These are phyloP conservation scores for Thielaviopsis populi DNA, from an alignment of 2,329 filamentous ascomycete species.

Conservation along the genomic window DNA sequence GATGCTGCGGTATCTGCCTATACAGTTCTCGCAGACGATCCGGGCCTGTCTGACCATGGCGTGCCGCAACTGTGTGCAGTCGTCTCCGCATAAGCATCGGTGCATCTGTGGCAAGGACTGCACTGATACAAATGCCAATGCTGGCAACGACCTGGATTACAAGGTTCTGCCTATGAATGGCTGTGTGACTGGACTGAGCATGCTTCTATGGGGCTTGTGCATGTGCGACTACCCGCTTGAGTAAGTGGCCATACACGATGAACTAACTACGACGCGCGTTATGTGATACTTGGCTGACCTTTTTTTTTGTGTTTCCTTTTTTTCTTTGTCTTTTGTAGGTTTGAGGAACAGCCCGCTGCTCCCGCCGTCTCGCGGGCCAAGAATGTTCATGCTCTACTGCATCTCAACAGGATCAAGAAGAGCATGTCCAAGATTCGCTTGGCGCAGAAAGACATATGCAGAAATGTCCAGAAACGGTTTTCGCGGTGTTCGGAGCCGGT, in stretches of 20 bases:
- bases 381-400: background rate
- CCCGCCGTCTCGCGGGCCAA: background rate
- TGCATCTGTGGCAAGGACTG: background rate
- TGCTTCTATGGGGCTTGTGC: constrained; percentile 5
- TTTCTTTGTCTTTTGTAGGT: background rate
- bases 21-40: background rate
- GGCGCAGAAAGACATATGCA: background rate
- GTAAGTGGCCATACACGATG: background rate
- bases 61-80: background rate
- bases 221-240: background rate
- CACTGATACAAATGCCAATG: too few relatives aligned
- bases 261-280: background rate
- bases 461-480: background rate
- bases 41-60: background rate
- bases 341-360: background rate
- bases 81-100: background rate
- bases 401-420: background rate
- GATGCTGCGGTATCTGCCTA: background rate
- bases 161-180: background rate
- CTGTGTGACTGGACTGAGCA: background rate
- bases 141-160: background rate
- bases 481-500: background rate
- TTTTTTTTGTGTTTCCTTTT: background rate
- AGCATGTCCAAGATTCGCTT: background rate
- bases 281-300: background rate